These are phyloP conservation scores for Leishmania turanica DNA, from an alignment of 208 protist species.

Conservation along the genomic window DNA sequence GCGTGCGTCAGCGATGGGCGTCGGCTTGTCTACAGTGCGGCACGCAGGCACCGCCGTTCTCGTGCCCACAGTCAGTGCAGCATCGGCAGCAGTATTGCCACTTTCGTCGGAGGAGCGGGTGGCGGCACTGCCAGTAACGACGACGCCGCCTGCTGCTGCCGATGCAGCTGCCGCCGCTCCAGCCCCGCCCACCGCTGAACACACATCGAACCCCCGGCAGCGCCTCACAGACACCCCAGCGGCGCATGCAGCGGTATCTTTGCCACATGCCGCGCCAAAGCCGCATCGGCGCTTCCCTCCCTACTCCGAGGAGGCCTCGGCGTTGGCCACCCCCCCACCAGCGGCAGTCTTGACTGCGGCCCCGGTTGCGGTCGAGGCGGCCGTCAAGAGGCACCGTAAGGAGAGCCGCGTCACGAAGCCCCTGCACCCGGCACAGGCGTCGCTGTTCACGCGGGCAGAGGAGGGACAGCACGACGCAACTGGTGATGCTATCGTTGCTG, in stretches of 20 bases:
- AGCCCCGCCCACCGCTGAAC: constrained; percentile 15
- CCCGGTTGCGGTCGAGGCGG: constrained; percentile 2
- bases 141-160: background rate
- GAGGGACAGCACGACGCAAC: background rate
- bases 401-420: constrained; percentile 1
- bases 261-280: background rate
- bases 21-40: constrained; percentile 1
- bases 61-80: background rate
- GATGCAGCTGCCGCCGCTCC: background rate
- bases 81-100: background rate
- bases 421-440: background rate
- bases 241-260: background rate
- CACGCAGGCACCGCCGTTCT: background rate
- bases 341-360: constrained; percentile 3
- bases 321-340: background rate
- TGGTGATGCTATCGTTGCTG: background rate
- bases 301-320: background rate
- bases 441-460: background rate
- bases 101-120: constrained; percentile 16
- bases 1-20: constrained; percentile 5
- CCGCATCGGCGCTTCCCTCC: background rate
- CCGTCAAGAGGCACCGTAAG: constrained; percentile 3
- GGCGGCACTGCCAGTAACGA: background rate
- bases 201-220: constrained; percentile 29
- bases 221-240: constrained; percentile 9